Evolutionary conservation across 768 basidiomycete genomes (phyloP).

Genomic region (Asterophora parasitica): DNA sequence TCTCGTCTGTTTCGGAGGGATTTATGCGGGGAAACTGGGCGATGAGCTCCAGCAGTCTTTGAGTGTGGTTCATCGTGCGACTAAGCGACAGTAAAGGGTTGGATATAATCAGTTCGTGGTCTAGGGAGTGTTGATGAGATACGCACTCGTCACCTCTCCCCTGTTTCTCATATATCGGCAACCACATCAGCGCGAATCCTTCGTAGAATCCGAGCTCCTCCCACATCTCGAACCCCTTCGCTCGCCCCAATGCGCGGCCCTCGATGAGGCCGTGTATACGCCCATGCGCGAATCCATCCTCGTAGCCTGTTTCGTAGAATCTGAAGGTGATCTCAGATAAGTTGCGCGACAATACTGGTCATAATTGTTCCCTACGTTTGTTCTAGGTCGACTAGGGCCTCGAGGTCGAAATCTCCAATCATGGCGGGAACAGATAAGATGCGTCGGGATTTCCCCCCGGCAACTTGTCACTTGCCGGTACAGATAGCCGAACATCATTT

Average conservation of each 20-base stretch:
- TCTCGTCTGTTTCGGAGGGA: slow-evolving; percentile 46
- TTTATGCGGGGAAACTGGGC: slow-evolving; percentile 74
- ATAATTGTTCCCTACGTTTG: slow-evolving; percentile 42
- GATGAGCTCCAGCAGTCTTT: slow-evolving; percentile 67
- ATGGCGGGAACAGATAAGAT: slow-evolving; percentile 15
- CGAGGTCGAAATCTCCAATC: slow-evolving; percentile 47
- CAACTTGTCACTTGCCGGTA: no score
- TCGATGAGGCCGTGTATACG: slow-evolving; percentile 87
- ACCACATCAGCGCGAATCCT: slow-evolving; percentile 77
- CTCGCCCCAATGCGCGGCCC: slow-evolving; percentile 81
- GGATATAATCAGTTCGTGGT: not conserved
- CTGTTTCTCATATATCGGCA: slow-evolving; percentile 40
- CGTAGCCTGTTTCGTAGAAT: slow-evolving; percentile 77
- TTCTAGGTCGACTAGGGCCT: slow-evolving; percentile 57
- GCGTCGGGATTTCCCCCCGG: no score
- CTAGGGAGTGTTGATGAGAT: not conserved
- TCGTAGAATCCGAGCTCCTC: slow-evolving; percentile 95
- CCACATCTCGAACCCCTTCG: slow-evolving; percentile 95
- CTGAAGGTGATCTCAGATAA: slow-evolving; percentile 31
- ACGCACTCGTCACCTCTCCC: slow-evolving; percentile 47
- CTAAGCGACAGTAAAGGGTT: slow-evolving; percentile 25
- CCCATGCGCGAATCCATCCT: slow-evolving; percentile 80
- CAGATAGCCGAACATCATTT: no score
- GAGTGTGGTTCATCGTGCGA: slow-evolving; percentile 58
- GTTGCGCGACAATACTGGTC: slow-evolving; percentile 3